phyloP scores from a whole-genome alignment of 2,329 filamentous ascomycete species.

The Zasmidium citrigriseum region DNA sequence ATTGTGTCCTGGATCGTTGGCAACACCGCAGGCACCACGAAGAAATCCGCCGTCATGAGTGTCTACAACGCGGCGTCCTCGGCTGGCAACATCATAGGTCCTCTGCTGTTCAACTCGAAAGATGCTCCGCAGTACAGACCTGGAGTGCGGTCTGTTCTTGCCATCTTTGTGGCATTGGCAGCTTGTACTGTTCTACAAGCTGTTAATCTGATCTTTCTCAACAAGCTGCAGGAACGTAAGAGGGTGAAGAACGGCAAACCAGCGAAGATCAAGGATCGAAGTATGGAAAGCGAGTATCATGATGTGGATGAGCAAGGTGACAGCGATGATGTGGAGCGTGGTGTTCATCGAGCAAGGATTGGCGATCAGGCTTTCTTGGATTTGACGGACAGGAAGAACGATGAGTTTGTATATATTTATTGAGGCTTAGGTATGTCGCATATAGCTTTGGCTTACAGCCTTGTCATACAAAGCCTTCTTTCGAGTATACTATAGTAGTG shows the following conservation, averaged over 20 bases:
- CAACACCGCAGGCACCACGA: constrained; percentile 68
- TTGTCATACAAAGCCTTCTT: neutral
- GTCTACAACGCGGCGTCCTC: constrained; percentile 64
- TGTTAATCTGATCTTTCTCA: constrained; percentile 57
- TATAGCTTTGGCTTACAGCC: neutral
- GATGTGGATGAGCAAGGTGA: constrained; percentile 27
- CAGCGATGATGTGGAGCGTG: constrained; percentile 25
- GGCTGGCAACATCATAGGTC: constrained; percentile 66
- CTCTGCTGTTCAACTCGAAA: constrained; percentile 59
- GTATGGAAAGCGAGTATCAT: constrained; percentile 59
- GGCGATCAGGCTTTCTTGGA: constrained; percentile 60
- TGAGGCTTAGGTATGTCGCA: neutral
- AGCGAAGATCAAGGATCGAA: constrained; percentile 59
- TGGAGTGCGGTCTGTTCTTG: constrained; percentile 58
- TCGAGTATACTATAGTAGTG: too few species aligned
- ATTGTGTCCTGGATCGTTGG: constrained; percentile 69
- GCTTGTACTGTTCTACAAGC: constrained; percentile 57
- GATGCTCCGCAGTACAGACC: constrained; percentile 62
- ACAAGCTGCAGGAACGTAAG: constrained; percentile 57
- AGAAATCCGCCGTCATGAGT: constrained; percentile 65
- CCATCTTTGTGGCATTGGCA: constrained; percentile 56
- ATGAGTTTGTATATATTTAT: constrained; percentile 19
- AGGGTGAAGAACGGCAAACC: constrained; percentile 62
- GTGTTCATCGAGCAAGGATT: constrained; percentile 33
- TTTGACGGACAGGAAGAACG: constrained; percentile 54